Percentiles rank a stretch among this genome's conserved stretches.
phyloP scores from a whole-genome alignment of 805 yeast species.

The Kodamaea nitidulidarum region DNA sequence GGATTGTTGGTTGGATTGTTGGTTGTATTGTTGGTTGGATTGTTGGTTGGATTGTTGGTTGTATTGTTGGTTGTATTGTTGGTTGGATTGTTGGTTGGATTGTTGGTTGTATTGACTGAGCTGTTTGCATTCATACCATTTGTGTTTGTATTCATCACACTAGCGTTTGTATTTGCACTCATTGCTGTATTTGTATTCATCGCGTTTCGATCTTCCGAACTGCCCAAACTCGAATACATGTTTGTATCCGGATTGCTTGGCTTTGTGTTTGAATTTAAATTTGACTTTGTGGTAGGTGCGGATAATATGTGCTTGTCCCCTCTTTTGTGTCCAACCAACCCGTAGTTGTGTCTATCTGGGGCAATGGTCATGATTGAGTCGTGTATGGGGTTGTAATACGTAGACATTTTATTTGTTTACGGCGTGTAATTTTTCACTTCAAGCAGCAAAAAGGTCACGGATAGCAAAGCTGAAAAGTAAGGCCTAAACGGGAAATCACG shows the following conservation, averaged over 20 bases:
- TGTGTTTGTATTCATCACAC: background rate
- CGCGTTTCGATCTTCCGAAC: too few relatives aligned
- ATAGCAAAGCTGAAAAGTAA: background rate
- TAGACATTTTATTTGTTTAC: constrained; percentile 5
- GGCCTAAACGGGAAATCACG: background rate
- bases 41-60: too few relatives aligned
- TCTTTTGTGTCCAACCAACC: background rate
- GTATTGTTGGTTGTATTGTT: too few relatives aligned
- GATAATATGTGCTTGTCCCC: background rate
- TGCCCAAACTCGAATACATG: too few relatives aligned
- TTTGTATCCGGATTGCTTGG: too few relatives aligned
- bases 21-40: too few relatives aligned
- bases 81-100: too few relatives aligned
- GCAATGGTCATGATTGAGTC: constrained; percentile 6
- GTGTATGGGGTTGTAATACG: constrained; percentile 8
- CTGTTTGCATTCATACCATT: background rate
- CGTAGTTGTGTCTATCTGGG: constrained; percentile 1
- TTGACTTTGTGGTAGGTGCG: too few relatives aligned
- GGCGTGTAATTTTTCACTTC: constrained; percentile 2
- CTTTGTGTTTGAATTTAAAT: too few relatives aligned
- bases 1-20: too few relatives aligned
- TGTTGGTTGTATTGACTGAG: background rate
- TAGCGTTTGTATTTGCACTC: too few relatives aligned
- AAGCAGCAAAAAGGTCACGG: constrained; percentile 2
- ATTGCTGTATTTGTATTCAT: too few relatives aligned